Evolutionary conservation across 805 yeast species (phyloP), one percentile per base, ranked within the genome.

Genomic region (Spathaspora gorwiae): DNA sequence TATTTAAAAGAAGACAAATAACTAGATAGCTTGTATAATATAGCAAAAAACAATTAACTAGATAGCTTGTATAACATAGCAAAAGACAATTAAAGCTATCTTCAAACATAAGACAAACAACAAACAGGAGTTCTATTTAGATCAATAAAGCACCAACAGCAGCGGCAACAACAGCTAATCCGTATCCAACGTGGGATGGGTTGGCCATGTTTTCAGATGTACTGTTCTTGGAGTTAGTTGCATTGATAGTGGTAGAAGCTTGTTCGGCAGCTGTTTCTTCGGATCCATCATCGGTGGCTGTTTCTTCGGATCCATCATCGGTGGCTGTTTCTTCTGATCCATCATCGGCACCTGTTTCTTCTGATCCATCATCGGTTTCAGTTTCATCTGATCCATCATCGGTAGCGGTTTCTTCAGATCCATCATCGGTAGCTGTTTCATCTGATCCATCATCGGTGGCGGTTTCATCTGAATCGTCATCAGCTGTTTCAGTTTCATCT

Each of bases 91-190:
- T 29, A 29, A 9, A 19, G 24, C 24, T 19, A 19, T 19, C 4
- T 19, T 19, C 24, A 19, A 19, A 19, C 5, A 19, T 3, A 19
- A 19, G 24, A 19, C 24, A 19, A 19, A 19, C 24, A 19, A 19
- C 24, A 19, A 19, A 19, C 24, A 3, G 24, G 24, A 5, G 24
- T 19, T 5, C 2, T 19, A 5, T 9, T 30, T 46, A 46, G 30
- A 42, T 31, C 15, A 48, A 34, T 14, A 39, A 37, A 26, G 46
- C 48, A 36, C 41, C 44, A 31, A 38, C 39, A 35, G 35, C 46
- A 33, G 46, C 47, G 12, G 45, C 26, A 19, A 34, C 40, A 34
- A 42, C 30, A 15, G 46, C 46, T 13, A 46, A 5, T 9, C 42
- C 43, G 35, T 32, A 38, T 33, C 32, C 40, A 14, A 42, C 26